Evolutionary conservation across 164 flowering plant genomes (phyloP).

Genomic region (Dillenia turbinata): DNA sequence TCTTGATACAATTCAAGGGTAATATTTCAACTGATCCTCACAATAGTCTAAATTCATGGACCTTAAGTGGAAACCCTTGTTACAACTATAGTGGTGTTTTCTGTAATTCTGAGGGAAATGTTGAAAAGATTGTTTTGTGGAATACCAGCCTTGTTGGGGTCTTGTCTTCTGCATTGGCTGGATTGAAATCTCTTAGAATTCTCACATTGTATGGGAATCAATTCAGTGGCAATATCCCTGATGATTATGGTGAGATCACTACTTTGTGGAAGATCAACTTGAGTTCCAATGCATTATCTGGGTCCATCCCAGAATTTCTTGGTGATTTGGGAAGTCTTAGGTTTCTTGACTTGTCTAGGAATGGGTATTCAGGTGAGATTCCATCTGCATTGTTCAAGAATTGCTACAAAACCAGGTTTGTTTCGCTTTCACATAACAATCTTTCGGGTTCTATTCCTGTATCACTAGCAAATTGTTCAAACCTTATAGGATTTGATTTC

Average conservation of each 20-base stretch:
- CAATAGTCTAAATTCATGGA: slow-evolving; percentile 60
- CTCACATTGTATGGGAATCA: slow-evolving; percentile 72
- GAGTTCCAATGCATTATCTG: slow-evolving; percentile 79
- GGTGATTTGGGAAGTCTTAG: slow-evolving; percentile 66
- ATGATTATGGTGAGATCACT: slow-evolving; percentile 44
- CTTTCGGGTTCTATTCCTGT: slow-evolving; percentile 67
- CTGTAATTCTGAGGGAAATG: slow-evolving; percentile 62
- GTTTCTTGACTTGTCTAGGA: slow-evolving; percentile 83
- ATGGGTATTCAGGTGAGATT: slow-evolving; percentile 60
- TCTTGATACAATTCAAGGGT: slow-evolving; percentile 79
- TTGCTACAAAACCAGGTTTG: slow-evolving; percentile 62
- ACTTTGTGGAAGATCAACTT: slow-evolving; percentile 87
- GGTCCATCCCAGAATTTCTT: slow-evolving; percentile 72
- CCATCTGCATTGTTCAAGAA: slow-evolving; percentile 57
- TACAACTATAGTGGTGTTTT: slow-evolving; percentile 51
- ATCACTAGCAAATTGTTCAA: slow-evolving; percentile 53
- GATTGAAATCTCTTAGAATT: slow-evolving; percentile 54
- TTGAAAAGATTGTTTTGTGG: slow-evolving; percentile 71
- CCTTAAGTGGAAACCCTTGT: slow-evolving; percentile 46
- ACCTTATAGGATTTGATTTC: slow-evolving; percentile 72
- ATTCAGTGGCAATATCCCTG: slow-evolving; percentile 69
- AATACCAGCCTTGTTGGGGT: slow-evolving; percentile 70
- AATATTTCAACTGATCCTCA: slow-evolving; percentile 64
- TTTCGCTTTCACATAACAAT: slow-evolving; percentile 67
- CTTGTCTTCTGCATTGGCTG: slow-evolving; percentile 65